Evolutionary conservation across 2,329 filamentous ascomycete genomes (phyloP), one percentile per base, ranked within the genome.

Genomic region (Septoria linicola): DNA sequence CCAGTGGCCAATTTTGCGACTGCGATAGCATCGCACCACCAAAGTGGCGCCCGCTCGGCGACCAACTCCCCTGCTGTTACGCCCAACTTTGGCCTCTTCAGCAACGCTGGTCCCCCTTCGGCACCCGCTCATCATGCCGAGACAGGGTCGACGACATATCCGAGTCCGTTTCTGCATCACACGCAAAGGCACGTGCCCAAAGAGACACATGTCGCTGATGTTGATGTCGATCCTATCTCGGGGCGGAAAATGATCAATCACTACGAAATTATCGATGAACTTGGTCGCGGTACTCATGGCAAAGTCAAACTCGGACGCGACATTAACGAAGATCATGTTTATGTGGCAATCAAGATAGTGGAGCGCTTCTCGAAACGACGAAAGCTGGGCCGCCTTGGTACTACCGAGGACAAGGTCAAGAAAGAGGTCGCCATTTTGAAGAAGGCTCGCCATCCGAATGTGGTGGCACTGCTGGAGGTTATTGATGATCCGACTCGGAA

Each of bases 321-420:
- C 67, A 76, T 89, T 39, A 76, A 84, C 49, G 90, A 48, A 21
- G 14, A 42, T 19, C 80, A 80, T 55, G 84, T 88, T 46, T 85
- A 86, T 66, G 92, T 99, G 3, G 93, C 93, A 50, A 96, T 99
- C 79, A 99, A 99, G 75, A 99, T 99, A 63, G 95, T 99, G 40
- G 89, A 95, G 51, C 84, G 93, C 31, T 96, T 93, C 68, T 95
- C 92, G 45, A 96, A 95, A 74, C 89, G 89, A 63, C 84, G 91
- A 49, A 87, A 92, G 20, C 79, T 99, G n/a, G 93, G 93, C 46
- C 82, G 82, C 63, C 72, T 82, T 32, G 82, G 80, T n/a, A 82
- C 82, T 53, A 80, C 83, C 14, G 82, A 85, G 65, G 85, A 89
- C 70, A 92, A 91, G 75, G 89, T 88, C 50, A 96, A 96, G 74